These are phyloP conservation scores for Backusella morwellensis DNA, from an alignment of 192 early-diverging fungal species.

Conservation along the genomic window DNA sequence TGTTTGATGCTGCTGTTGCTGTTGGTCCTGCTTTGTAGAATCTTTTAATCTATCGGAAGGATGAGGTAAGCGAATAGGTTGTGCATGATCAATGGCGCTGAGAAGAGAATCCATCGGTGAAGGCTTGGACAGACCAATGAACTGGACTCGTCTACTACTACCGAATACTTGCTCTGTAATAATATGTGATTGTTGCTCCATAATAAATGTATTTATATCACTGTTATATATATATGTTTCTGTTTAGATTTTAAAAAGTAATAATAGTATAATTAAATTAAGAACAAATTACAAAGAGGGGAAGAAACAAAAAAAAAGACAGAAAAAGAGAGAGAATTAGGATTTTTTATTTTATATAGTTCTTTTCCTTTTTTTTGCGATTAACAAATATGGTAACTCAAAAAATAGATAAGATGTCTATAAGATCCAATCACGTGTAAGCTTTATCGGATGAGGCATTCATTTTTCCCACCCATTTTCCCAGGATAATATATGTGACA, in stretches of 20 bases:
- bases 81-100: conserved; percentile 31
- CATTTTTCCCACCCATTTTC: conserved; percentile 5
- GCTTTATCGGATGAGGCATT: conserved; percentile 7
- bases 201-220: neutral
- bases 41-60: neutral
- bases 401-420: conserved; percentile 6
- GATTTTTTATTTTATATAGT: neutral
- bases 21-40: neutral
- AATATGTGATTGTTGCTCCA: conserved; percentile 30
- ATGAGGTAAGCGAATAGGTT: neutral
- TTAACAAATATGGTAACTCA: neutral
- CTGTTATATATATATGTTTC: neutral
- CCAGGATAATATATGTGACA: conserved; percentile 6
- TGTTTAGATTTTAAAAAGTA: neutral
- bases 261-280: neutral
- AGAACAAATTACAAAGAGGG: neutral
- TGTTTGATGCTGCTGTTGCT: conserved; percentile 12
- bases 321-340: neutral
- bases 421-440: conserved; percentile 8
- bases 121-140: conserved; percentile 18
- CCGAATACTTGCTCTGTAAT: conserved; percentile 38
- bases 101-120: conserved; percentile 33
- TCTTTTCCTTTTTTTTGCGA: conserved; percentile 4
- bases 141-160: conserved; percentile 26
- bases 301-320: conserved; percentile 1